These are phyloP conservation scores for Rhynchospora breviuscula DNA, from an alignment of 176 grass and related monocot species.

Conservation along the genomic window DNA sequence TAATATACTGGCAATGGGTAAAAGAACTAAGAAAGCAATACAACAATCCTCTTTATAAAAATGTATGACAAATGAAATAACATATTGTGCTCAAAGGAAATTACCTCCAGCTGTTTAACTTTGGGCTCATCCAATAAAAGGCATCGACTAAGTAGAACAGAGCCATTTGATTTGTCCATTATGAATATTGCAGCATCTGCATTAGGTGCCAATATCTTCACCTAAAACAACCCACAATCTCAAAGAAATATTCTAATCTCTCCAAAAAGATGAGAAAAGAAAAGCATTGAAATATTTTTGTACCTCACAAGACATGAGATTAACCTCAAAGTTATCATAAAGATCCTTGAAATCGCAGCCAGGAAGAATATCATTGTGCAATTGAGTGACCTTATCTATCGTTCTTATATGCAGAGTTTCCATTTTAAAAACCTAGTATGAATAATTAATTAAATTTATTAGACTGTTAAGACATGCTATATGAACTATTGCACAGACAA, in stretches of 20 bases:
- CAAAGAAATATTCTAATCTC: slow-evolving; percentile 21
- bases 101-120: slow-evolving; percentile 85
- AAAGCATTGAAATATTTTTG: slow-evolving; percentile 20
- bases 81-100: not conserved
- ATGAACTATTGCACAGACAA: not conserved
- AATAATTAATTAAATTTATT: not conserved
- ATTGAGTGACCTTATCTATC: slow-evolving; percentile 31
- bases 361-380: slow-evolving; percentile 30
- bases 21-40: not conserved
- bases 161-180: slow-evolving; percentile 54
- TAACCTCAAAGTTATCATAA: slow-evolving; percentile 82
- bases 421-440: slow-evolving; percentile 62
- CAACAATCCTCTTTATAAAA: not conserved
- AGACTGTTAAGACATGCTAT: not conserved
- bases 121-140: slow-evolving; percentile 66
- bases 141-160: slow-evolving; percentile 47
- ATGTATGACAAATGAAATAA: not conserved
- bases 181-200: slow-evolving; percentile 39
- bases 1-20: not conserved
- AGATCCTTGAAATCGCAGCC: slow-evolving; percentile 49
- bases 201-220: slow-evolving; percentile 42
- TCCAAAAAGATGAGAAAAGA: slow-evolving; percentile 27
- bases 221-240: slow-evolving; percentile 35
- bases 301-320: slow-evolving; percentile 61
- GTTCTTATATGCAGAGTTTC: slow-evolving; percentile 46